A percentile compares a stretch with the other conserved stretches of the same genome.
These are phyloP conservation scores for Strombidium stylifer DNA, from an alignment of 73 alveolate species.

Conservation along the genomic window DNA sequence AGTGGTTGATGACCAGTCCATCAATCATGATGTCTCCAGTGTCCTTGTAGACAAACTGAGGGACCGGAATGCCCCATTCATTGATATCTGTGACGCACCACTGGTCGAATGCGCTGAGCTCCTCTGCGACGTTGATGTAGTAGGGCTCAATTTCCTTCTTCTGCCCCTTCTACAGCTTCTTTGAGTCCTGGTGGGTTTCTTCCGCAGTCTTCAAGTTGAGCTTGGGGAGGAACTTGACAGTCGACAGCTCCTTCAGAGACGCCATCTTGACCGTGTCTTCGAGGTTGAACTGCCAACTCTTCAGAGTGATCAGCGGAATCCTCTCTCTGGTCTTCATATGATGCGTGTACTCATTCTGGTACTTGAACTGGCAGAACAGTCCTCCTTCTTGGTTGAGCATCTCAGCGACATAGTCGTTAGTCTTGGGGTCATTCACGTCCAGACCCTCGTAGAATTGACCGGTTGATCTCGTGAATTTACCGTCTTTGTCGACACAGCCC, in stretches of 20 bases:
- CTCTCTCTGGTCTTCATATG: constrained; percentile 36
- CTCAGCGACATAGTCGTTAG: background rate
- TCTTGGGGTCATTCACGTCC: background rate
- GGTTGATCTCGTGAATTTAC: constrained; percentile 9
- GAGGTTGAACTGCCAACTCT: constrained; percentile 48
- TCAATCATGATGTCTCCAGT: constrained; percentile 28
- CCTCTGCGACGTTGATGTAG: constrained; percentile 44
- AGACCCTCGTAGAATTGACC: background rate
- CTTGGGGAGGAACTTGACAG: constrained; percentile 35
- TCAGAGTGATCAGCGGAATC: constrained; percentile 26
- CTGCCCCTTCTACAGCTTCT: background rate
- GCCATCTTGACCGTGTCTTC: constrained; percentile 22
- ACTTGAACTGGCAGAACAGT: background rate
- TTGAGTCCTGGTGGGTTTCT: constrained; percentile 35
- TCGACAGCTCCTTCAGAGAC: constrained; percentile 40
- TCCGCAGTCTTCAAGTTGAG: constrained; percentile 32
- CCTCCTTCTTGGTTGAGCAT: constrained; percentile 2
- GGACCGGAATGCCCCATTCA: constrained; percentile 77
- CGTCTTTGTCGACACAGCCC: constrained; percentile 38
- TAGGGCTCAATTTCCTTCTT: constrained; percentile 24
- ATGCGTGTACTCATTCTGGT: background rate
- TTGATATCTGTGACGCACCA: constrained; percentile 70
- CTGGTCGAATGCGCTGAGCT: constrained; percentile 46
- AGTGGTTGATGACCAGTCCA: constrained; percentile 31
- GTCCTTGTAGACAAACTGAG: constrained; percentile 41